Percentiles rank a stretch among this genome's conserved stretches.
Evolutionary conservation across 192 early-diverging fungal species (phyloP).

Genomic region (Chytriomyces sp.): DNA sequence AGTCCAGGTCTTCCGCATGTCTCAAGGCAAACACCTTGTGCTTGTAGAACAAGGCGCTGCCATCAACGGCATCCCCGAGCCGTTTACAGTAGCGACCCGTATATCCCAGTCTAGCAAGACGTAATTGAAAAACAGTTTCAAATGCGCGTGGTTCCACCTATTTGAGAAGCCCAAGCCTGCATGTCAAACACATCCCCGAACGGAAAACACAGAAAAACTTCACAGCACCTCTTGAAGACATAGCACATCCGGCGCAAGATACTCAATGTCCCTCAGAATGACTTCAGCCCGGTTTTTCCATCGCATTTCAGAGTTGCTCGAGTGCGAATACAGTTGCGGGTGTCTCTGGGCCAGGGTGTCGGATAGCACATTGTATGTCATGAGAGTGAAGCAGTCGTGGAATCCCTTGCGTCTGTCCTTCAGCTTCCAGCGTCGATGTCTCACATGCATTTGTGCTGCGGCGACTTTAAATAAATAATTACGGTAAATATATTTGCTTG

Average conservation of each 20-base stretch:
- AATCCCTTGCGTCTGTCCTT: too few species aligned
- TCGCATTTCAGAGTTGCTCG: not conserved
- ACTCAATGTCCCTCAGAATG: constrained; percentile 8
- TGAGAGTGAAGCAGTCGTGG: not conserved
- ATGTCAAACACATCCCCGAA: too few species aligned
- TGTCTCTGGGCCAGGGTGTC: constrained; percentile 18
- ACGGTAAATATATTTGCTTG: too few species aligned
- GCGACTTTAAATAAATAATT: too few species aligned
- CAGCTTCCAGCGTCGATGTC: too few species aligned
- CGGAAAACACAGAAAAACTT: too few species aligned
- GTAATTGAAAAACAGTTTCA: not conserved
- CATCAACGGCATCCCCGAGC: constrained; percentile 19
- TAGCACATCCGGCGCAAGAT: constrained; percentile 1
- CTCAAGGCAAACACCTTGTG: constrained; percentile 1
- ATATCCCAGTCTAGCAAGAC: constrained; percentile 3
- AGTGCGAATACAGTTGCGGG: constrained; percentile 17
- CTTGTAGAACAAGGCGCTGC: constrained; percentile 26
- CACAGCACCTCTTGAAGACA: constrained; percentile 32
- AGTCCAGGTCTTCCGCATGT: constrained; percentile 24
- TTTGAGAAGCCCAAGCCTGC: not conserved
- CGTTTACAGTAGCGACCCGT: not conserved
- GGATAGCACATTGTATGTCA: constrained; percentile 34
- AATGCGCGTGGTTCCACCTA: constrained; percentile 25
- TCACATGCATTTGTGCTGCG: too few species aligned
- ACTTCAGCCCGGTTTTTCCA: not conserved